phyloP scores from a whole-genome alignment of 2,329 filamentous ascomycete species.

The Lithohypha guttulata region DNA sequence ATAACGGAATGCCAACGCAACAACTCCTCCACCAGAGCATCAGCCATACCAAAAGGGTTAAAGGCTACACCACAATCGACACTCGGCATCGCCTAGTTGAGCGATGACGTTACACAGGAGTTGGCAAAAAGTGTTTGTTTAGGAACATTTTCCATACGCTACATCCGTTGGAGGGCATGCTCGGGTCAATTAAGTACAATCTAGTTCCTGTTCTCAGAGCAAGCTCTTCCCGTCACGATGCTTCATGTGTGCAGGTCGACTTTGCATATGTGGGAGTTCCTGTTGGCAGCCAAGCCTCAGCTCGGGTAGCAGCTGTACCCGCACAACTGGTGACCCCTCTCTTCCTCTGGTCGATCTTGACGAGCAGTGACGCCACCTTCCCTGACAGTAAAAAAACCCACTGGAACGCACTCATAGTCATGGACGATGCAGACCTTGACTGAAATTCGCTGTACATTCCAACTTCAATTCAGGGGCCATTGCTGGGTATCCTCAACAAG shows the following conservation, averaged over 20 bases:
- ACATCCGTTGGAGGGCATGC: background rate
- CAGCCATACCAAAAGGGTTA: too few species aligned
- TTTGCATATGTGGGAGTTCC: background rate
- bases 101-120: too few species aligned
- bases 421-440: constrained; percentile 4
- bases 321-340: background rate
- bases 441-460: constrained; percentile 6
- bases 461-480: constrained; percentile 2
- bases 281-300: background rate
- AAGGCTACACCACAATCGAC: too few species aligned
- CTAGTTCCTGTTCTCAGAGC: background rate
- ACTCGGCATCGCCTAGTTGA: too few species aligned
- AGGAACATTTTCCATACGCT: too few species aligned
- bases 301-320: background rate
- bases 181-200: background rate
- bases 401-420: constrained; percentile 1
- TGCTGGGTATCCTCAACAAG: constrained; percentile 8
- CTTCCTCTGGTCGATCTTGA: constrained; percentile 2
- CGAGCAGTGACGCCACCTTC: constrained; percentile 3
- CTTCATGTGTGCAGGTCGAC: background rate
- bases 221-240: background rate
- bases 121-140: too few species aligned
- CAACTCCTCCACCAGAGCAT: too few species aligned
- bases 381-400: constrained; percentile 4
- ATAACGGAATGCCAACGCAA: background rate